phyloP scores from a whole-genome alignment of 768 basidiomycete genomes.

The Suillus subluteus region DNA sequence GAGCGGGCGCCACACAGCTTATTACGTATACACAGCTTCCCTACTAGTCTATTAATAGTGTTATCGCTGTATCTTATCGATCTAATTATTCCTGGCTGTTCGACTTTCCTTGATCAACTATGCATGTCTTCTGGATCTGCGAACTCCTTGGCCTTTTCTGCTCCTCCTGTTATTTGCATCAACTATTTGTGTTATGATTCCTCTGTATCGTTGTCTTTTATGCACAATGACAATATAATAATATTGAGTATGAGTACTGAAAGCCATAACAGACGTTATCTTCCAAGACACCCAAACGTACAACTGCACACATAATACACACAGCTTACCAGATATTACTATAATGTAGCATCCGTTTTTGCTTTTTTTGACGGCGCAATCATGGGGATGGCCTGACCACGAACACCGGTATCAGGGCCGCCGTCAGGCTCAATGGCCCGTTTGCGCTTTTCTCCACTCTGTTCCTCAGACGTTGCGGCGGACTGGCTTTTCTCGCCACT shows the following conservation, averaged over 20 bases:
- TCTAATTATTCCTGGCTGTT: too few relatives aligned
- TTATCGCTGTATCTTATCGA: too few relatives aligned
- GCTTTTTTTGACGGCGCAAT: conserved; percentile 44
- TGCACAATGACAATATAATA: not conserved
- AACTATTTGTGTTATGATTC: not conserved
- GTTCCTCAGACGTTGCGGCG: conserved; percentile 42
- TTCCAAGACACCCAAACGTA: conserved; percentile 18
- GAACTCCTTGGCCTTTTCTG: not conserved
- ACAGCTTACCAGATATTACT: not conserved
- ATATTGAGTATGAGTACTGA: not conserved
- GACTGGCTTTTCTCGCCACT: conserved; percentile 24
- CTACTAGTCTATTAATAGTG: too few relatives aligned
- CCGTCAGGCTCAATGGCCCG: conserved; percentile 79
- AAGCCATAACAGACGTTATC: not conserved
- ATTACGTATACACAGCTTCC: too few relatives aligned
- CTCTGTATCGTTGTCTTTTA: not conserved
- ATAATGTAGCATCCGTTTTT: conserved; percentile 41
- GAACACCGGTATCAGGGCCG: conserved; percentile 66
- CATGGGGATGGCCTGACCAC: conserved; percentile 62
- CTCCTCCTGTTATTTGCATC: not conserved
- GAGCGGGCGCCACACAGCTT: too few relatives aligned
- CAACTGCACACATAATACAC: not conserved
- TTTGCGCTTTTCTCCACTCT: conserved; percentile 75
- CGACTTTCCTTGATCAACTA: too few relatives aligned
- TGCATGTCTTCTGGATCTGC: too few relatives aligned